Base-by-base conservation (phyloP, 2,329 filamentous ascomycete species). In the Neonectria hederae region DNA sequence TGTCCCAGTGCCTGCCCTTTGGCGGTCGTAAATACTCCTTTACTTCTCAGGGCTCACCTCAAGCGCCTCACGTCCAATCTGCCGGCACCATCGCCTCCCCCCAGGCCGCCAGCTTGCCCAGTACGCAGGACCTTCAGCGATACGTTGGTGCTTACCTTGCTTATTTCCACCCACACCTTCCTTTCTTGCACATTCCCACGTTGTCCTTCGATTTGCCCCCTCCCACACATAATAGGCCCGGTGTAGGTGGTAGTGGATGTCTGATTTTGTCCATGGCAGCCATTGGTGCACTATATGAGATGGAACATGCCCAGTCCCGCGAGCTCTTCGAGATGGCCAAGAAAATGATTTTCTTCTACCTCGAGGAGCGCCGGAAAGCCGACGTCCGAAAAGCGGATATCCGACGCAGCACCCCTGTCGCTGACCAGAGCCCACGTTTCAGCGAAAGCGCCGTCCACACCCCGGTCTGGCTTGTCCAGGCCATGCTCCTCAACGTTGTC, bases 401-500 rank as follows among this genome's bases (percentile, higher is more conserved):
- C 67, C 83, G 86, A 55, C 83, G 86, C 63, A 84, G 84, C 74
- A 80, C 83, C 10, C 79, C 83, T 19, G 74, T 82, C 60, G 77
- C 80, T 57, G 84, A 87, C 65, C 79, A 83, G 38, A 78, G 76
- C 46, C 80, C 84, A 13, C 81, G 84, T 48, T 76, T 79, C 19
- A 80, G 83, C 59, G 90, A 93, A 63, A 85, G 85, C 54, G 84
- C 88, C 17, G 86, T 89, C 42, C 89, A 93, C 69, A 95, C 94
- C 2, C 95, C 95, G 0, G 85, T 97, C 43, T 98, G 95, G 94
- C 85, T 99, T 26, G 94, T 98, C 17, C 96, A 98, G 79, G 93
- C 95, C 0, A 98, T 98, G 95, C 83, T 98, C 9, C 85, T 99
- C 54, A 98, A 97, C 76, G 92, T 98, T 40, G 92, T 97, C 17